These are phyloP conservation scores for Coemansia sp. DNA, from an alignment of 192 early-diverging fungal genomes.

Conservation along the genomic window DNA sequence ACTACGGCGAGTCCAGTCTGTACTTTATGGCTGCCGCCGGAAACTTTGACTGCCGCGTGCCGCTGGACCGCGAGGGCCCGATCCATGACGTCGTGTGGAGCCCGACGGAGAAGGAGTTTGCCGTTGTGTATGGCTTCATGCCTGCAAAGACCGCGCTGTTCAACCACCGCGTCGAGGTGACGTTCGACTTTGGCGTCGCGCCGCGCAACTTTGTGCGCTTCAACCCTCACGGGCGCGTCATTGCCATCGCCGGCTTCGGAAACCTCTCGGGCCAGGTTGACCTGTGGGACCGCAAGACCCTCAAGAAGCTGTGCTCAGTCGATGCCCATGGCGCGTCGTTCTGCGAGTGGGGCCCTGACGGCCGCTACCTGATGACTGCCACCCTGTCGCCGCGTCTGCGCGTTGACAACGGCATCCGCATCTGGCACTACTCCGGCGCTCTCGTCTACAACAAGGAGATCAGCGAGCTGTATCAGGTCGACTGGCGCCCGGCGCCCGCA, in stretches of 20 bases:
- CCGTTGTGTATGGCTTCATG: conserved; percentile 93
- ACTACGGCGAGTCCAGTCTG: conserved; percentile 96
- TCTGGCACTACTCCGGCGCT: conserved; percentile 94
- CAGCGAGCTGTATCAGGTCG: conserved; percentile 87
- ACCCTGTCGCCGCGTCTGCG: conserved; percentile 91
- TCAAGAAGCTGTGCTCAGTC: conserved; percentile 80
- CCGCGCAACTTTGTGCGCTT: conserved; percentile 88
- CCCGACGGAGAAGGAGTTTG: conserved; percentile 97
- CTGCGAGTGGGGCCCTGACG: conserved; percentile 92
- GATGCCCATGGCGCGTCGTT: conserved; percentile 80
- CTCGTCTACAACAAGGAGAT: conserved; percentile 73
- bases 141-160: conserved; percentile 91
- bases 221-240: conserved; percentile 86
- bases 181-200: conserved; percentile 82
- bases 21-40: conserved; percentile 89
- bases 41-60: conserved; percentile 89
- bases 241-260: conserved; percentile 93
- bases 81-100: conserved; percentile 96
- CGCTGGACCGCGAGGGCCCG: conserved; percentile 80
- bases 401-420: conserved; percentile 95
- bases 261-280: conserved; percentile 93
- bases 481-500: conserved; percentile 66
- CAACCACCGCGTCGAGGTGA: conserved; percentile 80
- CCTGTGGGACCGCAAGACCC: conserved; percentile 87
- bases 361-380: conserved; percentile 88